phyloP scores from a whole-genome alignment of 495 filamentous ascomycete genomes.

The Xylaria longipes region DNA sequence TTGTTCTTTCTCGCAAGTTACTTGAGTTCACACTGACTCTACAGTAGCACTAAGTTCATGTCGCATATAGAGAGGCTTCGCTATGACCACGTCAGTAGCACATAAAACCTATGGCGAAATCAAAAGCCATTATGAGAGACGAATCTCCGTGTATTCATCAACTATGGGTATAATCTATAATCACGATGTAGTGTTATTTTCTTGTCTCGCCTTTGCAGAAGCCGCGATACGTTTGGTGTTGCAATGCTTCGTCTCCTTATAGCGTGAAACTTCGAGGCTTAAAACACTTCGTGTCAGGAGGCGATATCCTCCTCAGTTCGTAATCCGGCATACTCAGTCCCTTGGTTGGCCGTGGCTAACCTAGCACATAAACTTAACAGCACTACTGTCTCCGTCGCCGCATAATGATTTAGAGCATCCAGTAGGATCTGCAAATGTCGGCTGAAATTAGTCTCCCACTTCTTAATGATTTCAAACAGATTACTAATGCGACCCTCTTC shows the following conservation, averaged over 20 bases:
- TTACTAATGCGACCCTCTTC: slow-evolving; percentile 75
- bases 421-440: slow-evolving; percentile 89
- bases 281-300: slow-evolving; percentile 23
- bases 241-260: slow-evolving; percentile 1
- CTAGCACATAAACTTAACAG: slow-evolving; percentile 83
- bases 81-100: not conserved
- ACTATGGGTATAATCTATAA: slow-evolving; percentile 6
- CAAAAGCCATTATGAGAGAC: not conserved
- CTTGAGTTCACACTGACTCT: not conserved
- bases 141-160: not conserved
- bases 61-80: not conserved
- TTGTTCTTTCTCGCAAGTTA: not conserved
- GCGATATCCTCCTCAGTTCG: slow-evolving; percentile 53
- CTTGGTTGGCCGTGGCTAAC: slow-evolving; percentile 76
- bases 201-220: not conserved
- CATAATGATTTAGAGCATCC: slow-evolving; percentile 94
- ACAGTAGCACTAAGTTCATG: not conserved
- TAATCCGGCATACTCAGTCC: slow-evolving; percentile 61
- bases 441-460: slow-evolving; percentile 92
- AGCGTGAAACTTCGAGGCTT: not conserved
- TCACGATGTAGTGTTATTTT: not conserved
- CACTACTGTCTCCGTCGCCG: slow-evolving; percentile 95
- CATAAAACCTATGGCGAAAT: not conserved
- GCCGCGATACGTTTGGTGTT: not conserved
- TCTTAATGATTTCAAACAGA: slow-evolving; percentile 79